Base-by-base conservation (phyloP, 805 yeast species). In the Barnettozyma californica region DNA sequence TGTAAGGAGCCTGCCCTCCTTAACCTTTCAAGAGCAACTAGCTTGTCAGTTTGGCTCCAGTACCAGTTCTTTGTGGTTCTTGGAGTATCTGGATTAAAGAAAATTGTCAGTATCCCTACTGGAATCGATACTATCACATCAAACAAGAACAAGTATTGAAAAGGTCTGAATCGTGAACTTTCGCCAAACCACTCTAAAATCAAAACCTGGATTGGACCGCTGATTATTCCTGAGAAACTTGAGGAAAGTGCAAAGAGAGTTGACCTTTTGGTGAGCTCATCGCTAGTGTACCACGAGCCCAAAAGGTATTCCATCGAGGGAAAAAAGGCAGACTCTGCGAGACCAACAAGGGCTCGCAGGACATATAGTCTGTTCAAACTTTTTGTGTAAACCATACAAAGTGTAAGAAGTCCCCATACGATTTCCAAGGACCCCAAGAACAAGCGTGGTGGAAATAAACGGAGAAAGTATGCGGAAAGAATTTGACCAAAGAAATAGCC, bases 401-500 rank as follows among this genome's bases (percentile, higher is more conserved):
- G 42, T 1, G 75, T 71, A 26, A 70, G 53, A 6, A 67, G 9
- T 0, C 71, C 66, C 80, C 80, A 75, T 10, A 67, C 41, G 11
- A 76, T 46, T 54, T 76, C 77, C 37, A 74, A 53, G 2, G 65
- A 61, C 3, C 76, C 77, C 41, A 75, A 58, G 46, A 69, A 73
- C 47, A 61, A 69, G 26, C 77, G 55, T 10, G 76, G 74, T 11
- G 74, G 65, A 11, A 71, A 61, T 19, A 65, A 53, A 49, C 67
- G 71, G 39, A 74, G 56, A 7, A 75, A 53, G 44, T 62, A 58
- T 33, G 69, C 69, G 0, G 77, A 68, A 2, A 78, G 77, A 18
- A 75, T 62, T 48, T 71, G 77, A 0, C 78, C 79, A 41, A 76
- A 53, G 36, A 74, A 68, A 48, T 76, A 76, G 5, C 81, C 81